Evolutionary conservation across 148 eudicot genomes (phyloP).

Genomic region (Chenopodium album): DNA sequence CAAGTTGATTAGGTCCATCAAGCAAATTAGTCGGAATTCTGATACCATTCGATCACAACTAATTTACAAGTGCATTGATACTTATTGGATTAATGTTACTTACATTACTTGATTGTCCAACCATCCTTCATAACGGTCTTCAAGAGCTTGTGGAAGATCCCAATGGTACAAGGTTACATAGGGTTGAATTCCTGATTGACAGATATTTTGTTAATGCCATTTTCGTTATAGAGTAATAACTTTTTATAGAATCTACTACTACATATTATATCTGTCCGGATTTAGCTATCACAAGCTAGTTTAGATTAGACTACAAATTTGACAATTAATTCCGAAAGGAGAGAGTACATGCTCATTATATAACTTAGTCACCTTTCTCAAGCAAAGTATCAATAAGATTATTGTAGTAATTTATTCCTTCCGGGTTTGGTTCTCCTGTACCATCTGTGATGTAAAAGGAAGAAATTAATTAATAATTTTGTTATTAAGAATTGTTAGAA

Average conservation of each 20-base stretch:
- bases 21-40: background rate
- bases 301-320: too few relatives aligned
- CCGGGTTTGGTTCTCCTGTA: constrained; percentile 81
- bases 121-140: constrained; percentile 85
- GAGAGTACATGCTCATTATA: background rate
- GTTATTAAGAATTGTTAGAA: background rate
- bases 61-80: background rate
- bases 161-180: constrained; percentile 88
- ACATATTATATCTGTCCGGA: too few relatives aligned
- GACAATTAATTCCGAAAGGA: background rate
- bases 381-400: constrained; percentile 74
- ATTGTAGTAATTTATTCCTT: constrained; percentile 84
- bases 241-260: too few relatives aligned
- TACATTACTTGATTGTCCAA: constrained; percentile 71
- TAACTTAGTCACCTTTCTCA: constrained; percentile 54
- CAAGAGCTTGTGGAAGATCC: constrained; percentile 97
- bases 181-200: constrained; percentile 75
- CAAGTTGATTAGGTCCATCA: background rate
- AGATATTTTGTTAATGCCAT: constrained; percentile 12
- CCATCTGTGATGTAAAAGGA: constrained; percentile 56
- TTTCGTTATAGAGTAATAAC: background rate
- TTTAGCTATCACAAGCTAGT: background rate
- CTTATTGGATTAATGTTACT: constrained; percentile 19
- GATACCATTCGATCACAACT: background rate
- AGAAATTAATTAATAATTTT: background rate